A percentile compares a stretch with the other conserved stretches of the same genome.
Conservation (phyloP, 139 green algal species). For the Coccomyxa sp. region DNA sequence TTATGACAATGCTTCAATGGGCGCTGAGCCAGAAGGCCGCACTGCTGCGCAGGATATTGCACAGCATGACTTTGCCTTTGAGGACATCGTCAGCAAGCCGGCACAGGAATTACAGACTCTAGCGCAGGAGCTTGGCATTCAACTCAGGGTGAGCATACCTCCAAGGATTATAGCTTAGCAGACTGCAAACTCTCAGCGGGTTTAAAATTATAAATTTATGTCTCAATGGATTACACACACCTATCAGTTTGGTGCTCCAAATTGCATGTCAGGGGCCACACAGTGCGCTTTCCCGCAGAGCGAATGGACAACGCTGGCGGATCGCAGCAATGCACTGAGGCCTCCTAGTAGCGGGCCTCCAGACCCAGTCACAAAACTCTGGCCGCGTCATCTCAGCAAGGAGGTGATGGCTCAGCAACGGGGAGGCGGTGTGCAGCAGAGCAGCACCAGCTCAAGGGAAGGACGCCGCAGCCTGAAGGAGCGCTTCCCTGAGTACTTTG, state of each 20-base stretch:
- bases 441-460: neutral
- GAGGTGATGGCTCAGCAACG: neutral
- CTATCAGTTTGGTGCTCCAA: neutral
- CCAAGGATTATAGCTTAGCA: neutral
- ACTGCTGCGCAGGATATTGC: conserved; percentile 8
- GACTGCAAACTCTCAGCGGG: neutral
- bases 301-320: neutral
- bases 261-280: neutral
- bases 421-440: neutral
- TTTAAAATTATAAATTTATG: neutral
- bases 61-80: conserved; percentile 23
- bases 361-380: conserved; percentile 9
- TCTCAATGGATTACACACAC: neutral
- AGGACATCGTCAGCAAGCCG: conserved; percentile 22
- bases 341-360: neutral
- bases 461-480: neutral
- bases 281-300: neutral
- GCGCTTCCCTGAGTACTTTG: conserved; percentile 3
- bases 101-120: conserved; percentile 10
- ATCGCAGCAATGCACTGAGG: neutral
- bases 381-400: conserved; percentile 5
- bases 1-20: too few species aligned
- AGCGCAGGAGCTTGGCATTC: conserved; percentile 10
- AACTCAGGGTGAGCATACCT: neutral
- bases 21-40: too few species aligned